phyloP scores from a whole-genome alignment of 495 filamentous ascomycete species.

The Penicillium antarcticum region DNA sequence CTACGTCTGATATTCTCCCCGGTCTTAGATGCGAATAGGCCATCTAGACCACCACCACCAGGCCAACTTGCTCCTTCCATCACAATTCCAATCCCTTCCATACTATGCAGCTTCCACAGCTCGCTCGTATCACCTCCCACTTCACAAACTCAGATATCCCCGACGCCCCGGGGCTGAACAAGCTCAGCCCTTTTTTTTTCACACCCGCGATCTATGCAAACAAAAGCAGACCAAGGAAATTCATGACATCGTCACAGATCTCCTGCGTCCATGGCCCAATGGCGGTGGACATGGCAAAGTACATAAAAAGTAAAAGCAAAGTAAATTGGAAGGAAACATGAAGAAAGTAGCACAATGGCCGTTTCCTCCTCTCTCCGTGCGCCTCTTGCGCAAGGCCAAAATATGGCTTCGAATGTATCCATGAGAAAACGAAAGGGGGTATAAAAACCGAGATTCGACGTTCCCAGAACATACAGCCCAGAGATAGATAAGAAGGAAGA shows the following conservation, averaged over 20 bases:
- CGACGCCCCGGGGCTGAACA: conserved; percentile 1
- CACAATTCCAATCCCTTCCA: background rate
- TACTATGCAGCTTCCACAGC: background rate
- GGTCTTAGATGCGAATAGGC: background rate
- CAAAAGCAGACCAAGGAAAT: conserved; percentile 25
- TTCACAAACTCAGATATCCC: conserved; percentile 2
- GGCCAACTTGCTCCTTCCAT: background rate
- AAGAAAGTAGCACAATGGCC: background rate
- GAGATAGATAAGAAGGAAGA: conserved; percentile 13
- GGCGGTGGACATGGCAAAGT: conserved; percentile 12
- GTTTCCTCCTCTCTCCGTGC: conserved; percentile 8
- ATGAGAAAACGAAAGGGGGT: conserved; percentile 24
- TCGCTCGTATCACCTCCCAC: background rate
- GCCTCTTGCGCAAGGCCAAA: background rate
- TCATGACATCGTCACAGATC: conserved; percentile 41
- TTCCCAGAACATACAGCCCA: conserved; percentile 30
- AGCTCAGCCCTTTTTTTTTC: conserved; percentile 1
- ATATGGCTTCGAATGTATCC: conserved; percentile 21
- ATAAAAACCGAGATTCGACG: conserved; percentile 36
- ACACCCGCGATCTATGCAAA: conserved; percentile 15
- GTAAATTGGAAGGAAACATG: background rate
- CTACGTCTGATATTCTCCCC: conserved; percentile 3
- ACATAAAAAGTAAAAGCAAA: conserved; percentile 10
- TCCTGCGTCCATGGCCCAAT: conserved; percentile 24
- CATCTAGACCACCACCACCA: too few species aligned